phyloP scores from a whole-genome alignment of 768 basidiomycete genomes.

The Termitomyces bulborhizus region DNA sequence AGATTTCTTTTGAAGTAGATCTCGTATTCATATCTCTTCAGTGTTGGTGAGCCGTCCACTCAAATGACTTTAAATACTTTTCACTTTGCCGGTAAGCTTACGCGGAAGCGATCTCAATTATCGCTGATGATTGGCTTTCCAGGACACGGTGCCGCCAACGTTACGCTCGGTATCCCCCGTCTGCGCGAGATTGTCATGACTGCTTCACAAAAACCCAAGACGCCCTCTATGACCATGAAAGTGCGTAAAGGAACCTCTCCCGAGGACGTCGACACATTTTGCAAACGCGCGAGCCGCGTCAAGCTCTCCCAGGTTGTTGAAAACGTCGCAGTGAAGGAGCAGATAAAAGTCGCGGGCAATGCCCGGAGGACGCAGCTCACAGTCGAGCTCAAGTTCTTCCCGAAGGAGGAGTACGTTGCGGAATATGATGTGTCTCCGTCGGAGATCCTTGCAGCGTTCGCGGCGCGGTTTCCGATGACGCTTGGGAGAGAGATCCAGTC shows the following conservation, averaged over 20 bases:
- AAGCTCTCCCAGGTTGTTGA: slow-evolving; percentile 88
- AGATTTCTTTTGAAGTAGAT: not conserved
- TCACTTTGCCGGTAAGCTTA: slow-evolving; percentile 83
- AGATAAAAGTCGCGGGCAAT: slow-evolving; percentile 56
- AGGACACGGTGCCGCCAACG: slow-evolving; percentile 99
- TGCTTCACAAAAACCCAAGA: slow-evolving; percentile 91
- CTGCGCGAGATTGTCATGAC: slow-evolving; percentile 99
- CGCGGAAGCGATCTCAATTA: not conserved
- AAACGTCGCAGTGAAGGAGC: slow-evolving; percentile 74
- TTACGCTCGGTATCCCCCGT: slow-evolving; percentile 97
- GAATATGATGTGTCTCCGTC: slow-evolving; percentile 74
- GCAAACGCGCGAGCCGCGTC: slow-evolving; percentile 83
- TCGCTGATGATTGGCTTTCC: slow-evolving; percentile 2
- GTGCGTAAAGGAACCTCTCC: slow-evolving; percentile 47
- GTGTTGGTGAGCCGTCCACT: slow-evolving; percentile 97
- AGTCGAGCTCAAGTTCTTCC: slow-evolving; percentile 81
- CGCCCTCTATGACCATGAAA: slow-evolving; percentile 92
- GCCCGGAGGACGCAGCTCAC: slow-evolving; percentile 76
- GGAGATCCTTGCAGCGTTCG: slow-evolving; percentile 71
- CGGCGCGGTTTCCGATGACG: slow-evolving; percentile 66
- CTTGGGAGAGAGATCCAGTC: slow-evolving; percentile 81
- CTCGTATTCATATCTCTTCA: slow-evolving; percentile 24
- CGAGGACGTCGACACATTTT: slow-evolving; percentile 66
- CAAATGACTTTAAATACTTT: slow-evolving; percentile 99
- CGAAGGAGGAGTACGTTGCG: slow-evolving; percentile 70